Evolutionary conservation across 768 basidiomycete genomes (phyloP), one percentile per base, ranked within the genome.

Genomic region (Exidia glandulosa): DNA sequence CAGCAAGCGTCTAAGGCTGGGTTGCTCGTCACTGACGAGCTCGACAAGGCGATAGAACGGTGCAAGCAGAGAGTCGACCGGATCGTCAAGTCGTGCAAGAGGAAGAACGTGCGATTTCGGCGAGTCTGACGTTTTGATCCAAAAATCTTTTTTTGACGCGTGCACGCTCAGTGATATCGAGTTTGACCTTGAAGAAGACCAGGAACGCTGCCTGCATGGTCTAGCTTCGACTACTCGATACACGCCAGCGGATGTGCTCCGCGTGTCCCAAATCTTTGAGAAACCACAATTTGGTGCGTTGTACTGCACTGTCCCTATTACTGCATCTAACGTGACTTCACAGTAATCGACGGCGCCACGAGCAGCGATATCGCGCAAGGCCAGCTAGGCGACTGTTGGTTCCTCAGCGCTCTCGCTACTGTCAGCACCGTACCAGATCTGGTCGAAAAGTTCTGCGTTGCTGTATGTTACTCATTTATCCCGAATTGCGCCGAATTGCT

Each of bases 371-470:
- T 80, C 23, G 71, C 74, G 3, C 81, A 82, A 68, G 81, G 81
- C 29, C 34, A 60, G 9, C 62, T 82, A n/a, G 79, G 78, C 0
- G 75, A 82, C 63, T 82, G 81, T 62, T 82, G 80, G 75, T 78
- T 83, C 65, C 65, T 82, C 9, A 77, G 76, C 6, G 81, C 80
- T 1, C 63, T 82, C 56, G 76, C 80, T 5, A 78, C 77, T 1
- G 75, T 81, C 65, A 71, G 79, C 3, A 76, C 77, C 5, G 64
- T 73, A 1, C 66, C 74, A 1, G 75, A 74, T 1, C 66, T 82
- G 50, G 70, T 82, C 5, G 76, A 82, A 65, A 79, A 78, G 62
- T 73, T 80, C 33, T 83, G 81, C 61, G 78, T 82, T 54, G 77
- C 73, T 10, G 76, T 77, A 59, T 62, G 75, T 69, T n/a, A 23